Evolutionary conservation across 768 basidiomycete species (phyloP), one percentile per base, ranked within the genome.

Genomic region (Termitomyces sp.): DNA sequence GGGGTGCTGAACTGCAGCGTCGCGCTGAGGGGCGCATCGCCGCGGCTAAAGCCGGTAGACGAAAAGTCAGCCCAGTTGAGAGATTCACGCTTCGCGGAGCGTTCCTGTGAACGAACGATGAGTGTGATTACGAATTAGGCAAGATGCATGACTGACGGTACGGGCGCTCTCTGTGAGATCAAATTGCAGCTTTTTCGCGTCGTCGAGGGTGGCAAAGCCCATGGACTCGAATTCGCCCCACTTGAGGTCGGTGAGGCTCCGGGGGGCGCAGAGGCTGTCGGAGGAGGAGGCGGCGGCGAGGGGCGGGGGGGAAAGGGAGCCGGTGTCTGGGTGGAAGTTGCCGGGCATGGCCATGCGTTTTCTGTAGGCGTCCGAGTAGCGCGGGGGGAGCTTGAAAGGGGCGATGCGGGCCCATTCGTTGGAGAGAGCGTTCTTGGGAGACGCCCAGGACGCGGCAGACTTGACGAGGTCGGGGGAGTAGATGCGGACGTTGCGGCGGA

Each of bases 11-110:
- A 96, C 68, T 92, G 87, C 12, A 99, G 83, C 2, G 94, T 93
- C 0, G 89, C 83, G 48, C 82, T 86, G 11, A 97, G 81, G 0
- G 90, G 88, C 1, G 79, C 85, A 61, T 96, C 92, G 10, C 79
- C 81, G 25, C 94, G 88, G 9, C 88, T 77, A 77, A 98, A 98
- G 2, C 95, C 95, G 12, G 88, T 76, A 0, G 81, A 71, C 14
- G 93, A 92, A 70, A 98, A 97, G 72, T 96, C 94, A 54, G 85
- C 88, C 95, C 95, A 98, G 20, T 86, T 85, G 63, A 98, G 81
- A 0, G 95, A 96, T 58, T 86, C 76, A 37, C 95, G 90, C 70
- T 95, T 95, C 46, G 85, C 79, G 1, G 84, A 65, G 57, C 82
- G 84, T 69, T 85, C 80, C 89, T 92, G 37, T 5, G 12, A 43